Evolutionary conservation across 2,329 filamentous ascomycete species (phyloP).

Genomic region (Aureobasidium namibiae): DNA sequence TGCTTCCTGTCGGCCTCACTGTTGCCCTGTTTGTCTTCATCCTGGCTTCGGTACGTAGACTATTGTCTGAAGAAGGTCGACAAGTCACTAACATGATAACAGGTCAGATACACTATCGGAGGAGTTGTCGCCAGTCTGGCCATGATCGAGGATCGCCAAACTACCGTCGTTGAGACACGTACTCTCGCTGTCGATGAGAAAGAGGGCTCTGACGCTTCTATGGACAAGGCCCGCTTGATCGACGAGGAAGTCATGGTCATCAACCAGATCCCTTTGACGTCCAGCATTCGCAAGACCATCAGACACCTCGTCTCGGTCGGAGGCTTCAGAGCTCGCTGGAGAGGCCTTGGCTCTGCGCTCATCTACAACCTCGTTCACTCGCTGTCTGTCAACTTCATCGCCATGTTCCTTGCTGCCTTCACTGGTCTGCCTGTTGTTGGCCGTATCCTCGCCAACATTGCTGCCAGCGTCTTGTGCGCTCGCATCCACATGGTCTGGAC

Average conservation of each 20-base stretch:
- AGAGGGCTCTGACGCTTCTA: slow-evolving; percentile 40
- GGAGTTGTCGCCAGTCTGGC: slow-evolving; percentile 53
- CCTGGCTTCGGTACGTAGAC: slow-evolving; percentile 30
- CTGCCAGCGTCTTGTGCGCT: slow-evolving; percentile 54
- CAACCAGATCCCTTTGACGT: slow-evolving; percentile 52
- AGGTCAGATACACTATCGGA: slow-evolving; percentile 49
- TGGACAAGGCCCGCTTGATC: slow-evolving; percentile 32
- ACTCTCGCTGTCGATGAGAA: slow-evolving; percentile 44
- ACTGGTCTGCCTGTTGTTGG: slow-evolving; percentile 37
- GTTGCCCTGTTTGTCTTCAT: slow-evolving; percentile 33
- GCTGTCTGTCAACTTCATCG: slow-evolving; percentile 31
- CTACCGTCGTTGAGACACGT: slow-evolving; percentile 33
- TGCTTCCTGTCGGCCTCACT: slow-evolving; percentile 27
- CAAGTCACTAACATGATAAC: slow-evolving; percentile 11
- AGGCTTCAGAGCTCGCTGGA: slow-evolving; percentile 29
- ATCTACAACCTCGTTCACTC: slow-evolving; percentile 27
- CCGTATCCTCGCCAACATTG: slow-evolving; percentile 37
- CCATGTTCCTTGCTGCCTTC: slow-evolving; percentile 32
- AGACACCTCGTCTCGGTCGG: slow-evolving; percentile 46
- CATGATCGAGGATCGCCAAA: slow-evolving; percentile 54
- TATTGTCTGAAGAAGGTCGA: not conserved
- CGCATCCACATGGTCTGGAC: slow-evolving; percentile 73
- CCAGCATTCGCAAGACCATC: slow-evolving; percentile 50
- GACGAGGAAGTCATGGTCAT: slow-evolving; percentile 37
- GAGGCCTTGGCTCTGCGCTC: slow-evolving; percentile 27